Conservation (phyloP, 208 protist species). For the Porcisia hertigi region DNA sequence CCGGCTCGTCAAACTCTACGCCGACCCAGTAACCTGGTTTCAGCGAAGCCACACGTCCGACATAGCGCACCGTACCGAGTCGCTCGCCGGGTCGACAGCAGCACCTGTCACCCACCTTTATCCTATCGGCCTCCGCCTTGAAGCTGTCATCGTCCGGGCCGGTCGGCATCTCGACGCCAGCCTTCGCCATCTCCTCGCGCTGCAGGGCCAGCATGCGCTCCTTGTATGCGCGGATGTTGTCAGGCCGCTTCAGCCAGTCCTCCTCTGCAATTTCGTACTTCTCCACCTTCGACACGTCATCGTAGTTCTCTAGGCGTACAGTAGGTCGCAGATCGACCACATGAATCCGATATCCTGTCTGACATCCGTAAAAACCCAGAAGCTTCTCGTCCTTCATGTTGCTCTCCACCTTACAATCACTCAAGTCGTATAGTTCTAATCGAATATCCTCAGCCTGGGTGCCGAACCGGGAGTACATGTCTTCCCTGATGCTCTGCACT, state of each 20-base stretch:
- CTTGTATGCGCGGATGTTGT: conserved; percentile 85
- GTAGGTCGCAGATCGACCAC: conserved; percentile 86
- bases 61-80: conserved; percentile 84
- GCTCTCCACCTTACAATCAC: conserved; percentile 55
- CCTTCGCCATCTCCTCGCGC: conserved; percentile 66
- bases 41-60: conserved; percentile 78
- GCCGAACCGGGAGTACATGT: conserved; percentile 82
- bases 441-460: conserved; percentile 65
- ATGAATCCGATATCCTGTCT: conserved; percentile 85
- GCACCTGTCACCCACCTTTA: conserved; percentile 87
- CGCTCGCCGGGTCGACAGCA: conserved; percentile 80
- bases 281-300: conserved; percentile 88
- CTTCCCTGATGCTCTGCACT: conserved; percentile 81
- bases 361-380: conserved; percentile 87
- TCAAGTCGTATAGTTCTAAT: conserved; percentile 80
- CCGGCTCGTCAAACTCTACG: conserved; percentile 94
- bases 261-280: conserved; percentile 93
- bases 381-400: conserved; percentile 76
- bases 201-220: conserved; percentile 71
- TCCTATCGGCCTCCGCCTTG: conserved; percentile 66
- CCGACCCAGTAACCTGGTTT: conserved; percentile 92
- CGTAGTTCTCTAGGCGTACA: conserved; percentile 64
- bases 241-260: conserved; percentile 84
- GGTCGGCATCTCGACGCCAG: conserved; percentile 43
- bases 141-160: conserved; percentile 60